These are phyloP conservation scores for Trichoderma reesei DNA, from an alignment of 495 filamentous ascomycete genomes.

Conservation along the genomic window DNA sequence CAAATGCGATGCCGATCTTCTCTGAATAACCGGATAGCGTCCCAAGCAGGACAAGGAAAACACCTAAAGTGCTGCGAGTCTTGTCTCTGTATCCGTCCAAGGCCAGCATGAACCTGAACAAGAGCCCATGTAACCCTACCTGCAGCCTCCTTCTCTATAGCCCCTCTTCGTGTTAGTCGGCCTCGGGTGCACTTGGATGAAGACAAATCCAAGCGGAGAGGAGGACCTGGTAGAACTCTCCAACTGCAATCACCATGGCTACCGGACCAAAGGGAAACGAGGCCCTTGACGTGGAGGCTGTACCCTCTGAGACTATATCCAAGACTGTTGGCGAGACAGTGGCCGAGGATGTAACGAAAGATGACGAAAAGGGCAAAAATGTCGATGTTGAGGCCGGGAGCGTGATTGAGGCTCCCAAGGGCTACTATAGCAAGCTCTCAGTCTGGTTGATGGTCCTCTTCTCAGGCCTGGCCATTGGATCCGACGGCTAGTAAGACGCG, in stretches of 20 bases:
- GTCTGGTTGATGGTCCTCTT: slow-evolving; percentile 26
- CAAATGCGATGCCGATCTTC: not conserved
- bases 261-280: not conserved
- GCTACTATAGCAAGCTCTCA: slow-evolving; percentile 5
- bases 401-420: not conserved
- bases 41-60: not conserved
- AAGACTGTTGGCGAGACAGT: not conserved
- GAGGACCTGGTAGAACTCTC: not conserved
- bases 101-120: not conserved
- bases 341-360: not conserved
- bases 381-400: not conserved
- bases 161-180: not conserved
- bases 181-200: not conserved
- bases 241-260: not conserved
- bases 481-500: slow-evolving; percentile 37
- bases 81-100: not conserved
- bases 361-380: not conserved
- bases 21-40: not conserved
- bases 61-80: not conserved
- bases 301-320: not conserved
- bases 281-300: not conserved
- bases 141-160: not conserved
- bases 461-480: slow-evolving; percentile 30
- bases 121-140: not conserved
- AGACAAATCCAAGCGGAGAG: not conserved